phyloP scores from a whole-genome alignment of 768 basidiomycete genomes.

The Grammothele lineata region DNA sequence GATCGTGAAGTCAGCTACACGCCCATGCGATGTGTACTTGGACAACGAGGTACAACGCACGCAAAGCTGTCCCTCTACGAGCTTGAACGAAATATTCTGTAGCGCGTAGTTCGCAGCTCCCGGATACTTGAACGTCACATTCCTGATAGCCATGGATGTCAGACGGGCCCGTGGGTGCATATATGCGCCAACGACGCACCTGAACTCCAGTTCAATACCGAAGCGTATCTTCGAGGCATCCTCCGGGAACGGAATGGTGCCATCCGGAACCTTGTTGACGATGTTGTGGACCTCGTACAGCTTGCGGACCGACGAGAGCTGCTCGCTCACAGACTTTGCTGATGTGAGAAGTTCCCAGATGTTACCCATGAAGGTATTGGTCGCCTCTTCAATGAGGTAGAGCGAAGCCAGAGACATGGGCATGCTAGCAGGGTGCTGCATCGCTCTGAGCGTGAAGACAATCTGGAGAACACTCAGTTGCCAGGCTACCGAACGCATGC shows the following conservation, averaged over 20 bases:
- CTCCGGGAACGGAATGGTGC: constrained; percentile 10
- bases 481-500: too few species aligned
- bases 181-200: constrained; percentile 25
- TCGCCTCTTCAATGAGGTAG: constrained; percentile 23
- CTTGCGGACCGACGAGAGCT: neutral
- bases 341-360: neutral
- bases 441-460: constrained; percentile 25
- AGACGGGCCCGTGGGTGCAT: neutral
- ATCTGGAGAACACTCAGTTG: constrained; percentile 39
- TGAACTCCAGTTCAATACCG: constrained; percentile 58
- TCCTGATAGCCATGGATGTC: constrained; percentile 33
- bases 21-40: neutral
- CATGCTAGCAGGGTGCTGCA: constrained; percentile 15
- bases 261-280: constrained; percentile 4
- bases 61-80: constrained; percentile 62
- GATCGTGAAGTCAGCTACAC: neutral
- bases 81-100: constrained; percentile 61
- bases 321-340: neutral
- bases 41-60: constrained; percentile 32
- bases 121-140: constrained; percentile 73
- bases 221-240: constrained; percentile 24
- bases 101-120: constrained; percentile 49
- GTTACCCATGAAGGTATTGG: constrained; percentile 14
- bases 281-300: constrained; percentile 2
- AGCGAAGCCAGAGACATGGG: constrained; percentile 23